Conservation (phyloP, 257 asterid genomes). For the Ophiorrhiza pumila region DNA sequence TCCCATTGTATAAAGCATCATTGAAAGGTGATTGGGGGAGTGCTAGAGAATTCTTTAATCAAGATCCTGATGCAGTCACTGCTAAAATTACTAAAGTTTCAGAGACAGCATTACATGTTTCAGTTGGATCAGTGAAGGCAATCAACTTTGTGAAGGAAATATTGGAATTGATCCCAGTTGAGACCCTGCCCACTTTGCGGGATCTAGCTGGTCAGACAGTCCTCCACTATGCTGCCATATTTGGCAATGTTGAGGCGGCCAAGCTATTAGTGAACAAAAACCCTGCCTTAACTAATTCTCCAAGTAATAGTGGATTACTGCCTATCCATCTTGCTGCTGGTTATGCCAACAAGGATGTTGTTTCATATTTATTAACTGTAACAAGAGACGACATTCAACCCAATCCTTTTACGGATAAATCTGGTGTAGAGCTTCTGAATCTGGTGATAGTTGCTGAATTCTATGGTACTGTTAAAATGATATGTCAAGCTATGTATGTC, state of each 20-base stretch:
- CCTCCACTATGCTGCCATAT: slow-evolving; percentile 36
- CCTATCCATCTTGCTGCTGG: slow-evolving; percentile 37
- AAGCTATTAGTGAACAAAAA: slow-evolving; percentile 26
- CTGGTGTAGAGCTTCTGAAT: slow-evolving; percentile 39
- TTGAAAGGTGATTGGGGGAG: slow-evolving; percentile 38
- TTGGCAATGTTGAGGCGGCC: slow-evolving; percentile 33
- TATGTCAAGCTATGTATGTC: background rate
- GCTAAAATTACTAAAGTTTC: slow-evolving; percentile 33
- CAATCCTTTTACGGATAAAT: slow-evolving; percentile 30
- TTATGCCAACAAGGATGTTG: slow-evolving; percentile 37
- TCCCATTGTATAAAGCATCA: slow-evolving; percentile 39
- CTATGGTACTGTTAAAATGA: slow-evolving; percentile 26
- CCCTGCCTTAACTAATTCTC: slow-evolving; percentile 22
- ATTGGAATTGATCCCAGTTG: slow-evolving; percentile 29
- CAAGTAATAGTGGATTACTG: slow-evolving; percentile 3
- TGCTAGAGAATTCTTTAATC: slow-evolving; percentile 31
- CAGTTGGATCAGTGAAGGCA: slow-evolving; percentile 34
- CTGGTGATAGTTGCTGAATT: slow-evolving; percentile 33
- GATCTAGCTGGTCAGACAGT: slow-evolving; percentile 34
- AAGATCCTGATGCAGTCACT: slow-evolving; percentile 34
- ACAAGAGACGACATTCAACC: slow-evolving; percentile 30
- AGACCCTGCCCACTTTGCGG: slow-evolving; percentile 17
- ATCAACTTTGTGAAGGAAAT: slow-evolving; percentile 30
- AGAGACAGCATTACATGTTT: slow-evolving; percentile 36
- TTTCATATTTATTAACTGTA: slow-evolving; percentile 34